Base-by-base conservation (phyloP, 2,329 filamentous ascomycete species). In the Xylariaceae sp. region DNA sequence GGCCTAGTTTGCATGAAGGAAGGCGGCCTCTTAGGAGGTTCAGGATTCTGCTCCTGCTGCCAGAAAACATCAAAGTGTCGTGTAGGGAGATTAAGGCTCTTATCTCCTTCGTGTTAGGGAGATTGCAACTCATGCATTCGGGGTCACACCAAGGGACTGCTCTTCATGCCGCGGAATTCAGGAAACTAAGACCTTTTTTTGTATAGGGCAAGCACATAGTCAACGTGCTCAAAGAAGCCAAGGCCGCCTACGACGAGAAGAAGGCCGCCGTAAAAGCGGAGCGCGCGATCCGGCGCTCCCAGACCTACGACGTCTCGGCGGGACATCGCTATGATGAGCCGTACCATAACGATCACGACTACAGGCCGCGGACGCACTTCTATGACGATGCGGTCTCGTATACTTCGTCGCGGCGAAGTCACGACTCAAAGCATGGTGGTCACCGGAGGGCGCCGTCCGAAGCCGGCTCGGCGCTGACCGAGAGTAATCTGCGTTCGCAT, bases 201-300 rank as follows among this genome's bases (percentile, higher is more conserved):
- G 11, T 51, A 59, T 70, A 95, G 91, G 91, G 91, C 71, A 96
- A 95, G 76, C 90, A 96, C 68, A 80, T 97, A 23, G 84, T 95
- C 70, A 88, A 86, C 72, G 88, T 97, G 71, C 95, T 96, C 81
- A 96, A 91, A 73, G 92, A 97, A 72, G 93, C 92, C 64, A 91
- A 90, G 72, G 85, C 87, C 56, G 89, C 90, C 60, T 97, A 97
- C 75, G 83, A 87, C 59, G 90, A 96, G 70, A 90, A 90, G 71
- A 96, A 95, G 74, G 88, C 90, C 5, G 86, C 92, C 67, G 82
- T 96, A 68, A 86, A 86, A 72, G 85, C 87, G 17, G 85, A 90
- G 66, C 77, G 77, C 11, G 71, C 73, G n/a, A 64, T 73, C 50
- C 83, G 86, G 68, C 86, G 87, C 69, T 80, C 87, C 57, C 82